Base-by-base conservation (phyloP, 306 rosid genomes). In the Cicer yamashitae region DNA sequence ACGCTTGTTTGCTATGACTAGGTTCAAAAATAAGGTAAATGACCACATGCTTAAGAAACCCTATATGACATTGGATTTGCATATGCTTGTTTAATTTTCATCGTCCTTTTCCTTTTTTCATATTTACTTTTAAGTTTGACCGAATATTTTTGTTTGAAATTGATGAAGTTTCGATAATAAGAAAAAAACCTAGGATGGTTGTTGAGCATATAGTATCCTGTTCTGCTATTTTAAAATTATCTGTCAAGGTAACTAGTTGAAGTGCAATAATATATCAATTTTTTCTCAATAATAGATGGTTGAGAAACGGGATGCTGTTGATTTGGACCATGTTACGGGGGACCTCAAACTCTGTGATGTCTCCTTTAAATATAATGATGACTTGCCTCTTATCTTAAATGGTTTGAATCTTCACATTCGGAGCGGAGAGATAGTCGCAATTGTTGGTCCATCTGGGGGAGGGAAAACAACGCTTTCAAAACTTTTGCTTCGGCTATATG, bases 401-500 rank as follows among this genome's bases (percentile, higher is more conserved):
- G 89, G 86, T 59, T 67, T 93, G 83, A 86, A 88, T 84, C 91
- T 91, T 76, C 90, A 89, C 67, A 80, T 91, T 58, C 80, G 77
- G 79, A 88, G 91, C 20, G 98, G 98, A 75, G 98, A 91, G 84
- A 91, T 93, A 69, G 91, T 91, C 79, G 97, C 98, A 47, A 83
- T 93, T 39, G 88, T 93, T 22, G 98, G 98, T 66, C 92, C 98
- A 63, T 93, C 97, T 30, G 98, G 98, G 54, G 97, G 98, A 67
- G 98, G 98, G 82, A 93, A 93, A 88, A 83, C 98, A 37, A 91
- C 98, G 77, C 89, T 91, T 45, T 79, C 77, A 53, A 93, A 89
- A 82, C 84, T 93, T 64, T 84, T 93, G 70, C 93, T 93, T 82
- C 97, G 94, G 41, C 97, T 93, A 81, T 93, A 88, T 77, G 94